Base-by-base conservation (phyloP, 208 protist species). In the Trypanosomatidae sp. region DNA sequence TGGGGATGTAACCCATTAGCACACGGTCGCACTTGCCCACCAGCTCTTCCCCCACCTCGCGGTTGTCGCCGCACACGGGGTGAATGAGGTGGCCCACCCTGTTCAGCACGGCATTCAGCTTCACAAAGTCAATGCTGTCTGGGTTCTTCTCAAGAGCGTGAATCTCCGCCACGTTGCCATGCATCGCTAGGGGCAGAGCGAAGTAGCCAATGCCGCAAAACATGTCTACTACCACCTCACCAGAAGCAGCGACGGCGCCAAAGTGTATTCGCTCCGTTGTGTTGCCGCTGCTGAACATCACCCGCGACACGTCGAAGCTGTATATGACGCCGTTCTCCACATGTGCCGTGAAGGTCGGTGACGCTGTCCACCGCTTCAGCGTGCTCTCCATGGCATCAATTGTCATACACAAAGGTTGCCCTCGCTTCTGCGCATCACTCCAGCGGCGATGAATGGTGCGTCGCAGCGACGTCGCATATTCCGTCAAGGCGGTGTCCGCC, bases 241-340 rank as follows among this genome's bases (percentile, higher is more conserved):
- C 85, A n/a, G 62, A 59, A 2, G 89, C 93, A 22, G 76, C 36
- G 25, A 95, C 66, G 3, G 66, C 70, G 49, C 79, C 80, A 76
- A 97, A 97, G 79, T 96, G 90, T 85, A 97, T 97, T 15, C 95
- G 84, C 80, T 98, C 93, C 25, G 89, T 97, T 13, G 90, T 95
- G 83, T 98, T 98, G 44, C 95, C 95, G 76, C 93, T 97, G 73
- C 82, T 88, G 69, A 98, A 97, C 95, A 98, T 98, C 33, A 97
- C 91, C 1, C 85, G 77, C 39, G 71, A 68, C 64, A 93, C 90
- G 69, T 98, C 95, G 64, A 97, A 92, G 67, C 79, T 84, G 80
- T 97, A 98, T n/a, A 62, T 66, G n/a, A 97, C 83, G 5, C 88
- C 84, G 75, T 97, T 97, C 74, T 98, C 95, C 8, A 97, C 71